Evolutionary conservation across 208 protist species (phyloP).

Genomic region (Trypanosoma grayi): DNA sequence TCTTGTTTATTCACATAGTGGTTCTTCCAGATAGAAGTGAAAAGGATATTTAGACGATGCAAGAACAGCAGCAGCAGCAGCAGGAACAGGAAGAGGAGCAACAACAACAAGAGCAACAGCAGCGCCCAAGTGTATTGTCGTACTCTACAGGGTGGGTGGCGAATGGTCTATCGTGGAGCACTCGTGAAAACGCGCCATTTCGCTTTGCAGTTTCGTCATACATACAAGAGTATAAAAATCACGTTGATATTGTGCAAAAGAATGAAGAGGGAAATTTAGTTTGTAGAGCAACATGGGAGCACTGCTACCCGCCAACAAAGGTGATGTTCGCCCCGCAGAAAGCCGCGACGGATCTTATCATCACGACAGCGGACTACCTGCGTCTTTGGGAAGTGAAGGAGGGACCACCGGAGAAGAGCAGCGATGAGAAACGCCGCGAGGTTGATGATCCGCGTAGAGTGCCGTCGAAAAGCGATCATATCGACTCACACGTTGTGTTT

Average conservation of each 20-base stretch:
- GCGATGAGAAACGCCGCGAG: slow-evolving; percentile 11
- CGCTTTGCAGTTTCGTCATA: slow-evolving; percentile 96
- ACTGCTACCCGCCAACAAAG: slow-evolving; percentile 97
- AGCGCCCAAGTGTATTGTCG: slow-evolving; percentile 55
- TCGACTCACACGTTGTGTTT: slow-evolving; percentile 80
- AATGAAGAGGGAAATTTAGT: slow-evolving; percentile 62
- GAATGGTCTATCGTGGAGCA: slow-evolving; percentile 93
- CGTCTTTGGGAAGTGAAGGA: slow-evolving; percentile 95
- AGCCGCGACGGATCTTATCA: slow-evolving; percentile 88
- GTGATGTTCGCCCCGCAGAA: slow-evolving; percentile 94
- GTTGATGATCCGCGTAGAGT: slow-evolving; percentile 9
- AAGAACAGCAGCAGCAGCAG: too few species aligned
- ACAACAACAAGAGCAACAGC: slow-evolving; percentile 26
- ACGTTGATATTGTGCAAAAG: slow-evolving; percentile 90
- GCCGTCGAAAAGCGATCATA: slow-evolving; percentile 29
- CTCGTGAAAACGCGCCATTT: slow-evolving; percentile 54
- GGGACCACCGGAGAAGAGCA: slow-evolving; percentile 12
- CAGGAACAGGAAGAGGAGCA: not conserved
- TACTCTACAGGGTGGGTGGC: slow-evolving; percentile 96
- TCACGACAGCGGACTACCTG: slow-evolving; percentile 98
- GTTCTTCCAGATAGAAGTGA: not conserved
- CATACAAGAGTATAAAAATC: slow-evolving; percentile 96
- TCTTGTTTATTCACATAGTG: not conserved
- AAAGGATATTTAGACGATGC: not conserved
- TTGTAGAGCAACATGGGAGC: slow-evolving; percentile 89